A percentile compares a stretch with the other conserved stretches of the same genome.
These are phyloP conservation scores for Ananas comosus DNA, from an alignment of 176 grass and related monocot species.

Conservation along the genomic window DNA sequence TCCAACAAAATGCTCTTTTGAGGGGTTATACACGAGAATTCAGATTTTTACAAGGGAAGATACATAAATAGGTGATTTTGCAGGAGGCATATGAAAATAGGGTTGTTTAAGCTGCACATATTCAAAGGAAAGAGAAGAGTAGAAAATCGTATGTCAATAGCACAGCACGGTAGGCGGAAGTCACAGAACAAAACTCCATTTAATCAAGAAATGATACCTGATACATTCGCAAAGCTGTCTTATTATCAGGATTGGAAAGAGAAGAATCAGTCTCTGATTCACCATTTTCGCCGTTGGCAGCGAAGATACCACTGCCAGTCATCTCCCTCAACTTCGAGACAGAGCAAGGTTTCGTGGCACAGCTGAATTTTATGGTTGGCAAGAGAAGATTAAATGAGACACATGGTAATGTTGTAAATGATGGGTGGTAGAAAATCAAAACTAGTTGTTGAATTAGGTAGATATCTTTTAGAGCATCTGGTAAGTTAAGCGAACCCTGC, in stretches of 20 bases:
- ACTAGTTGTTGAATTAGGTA: not conserved
- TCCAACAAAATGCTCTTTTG: not conserved
- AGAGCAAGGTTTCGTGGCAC: conserved; percentile 71
- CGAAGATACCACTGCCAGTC: conserved; percentile 80
- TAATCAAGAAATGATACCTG: conserved; percentile 45
- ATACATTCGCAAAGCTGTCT: conserved; percentile 69
- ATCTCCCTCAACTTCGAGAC: conserved; percentile 73
- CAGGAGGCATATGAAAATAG: not conserved
- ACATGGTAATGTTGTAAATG: not conserved
- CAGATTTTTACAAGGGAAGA: not conserved
- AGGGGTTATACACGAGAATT: not conserved
- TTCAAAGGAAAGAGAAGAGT: not conserved
- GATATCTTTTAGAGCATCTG: not conserved
- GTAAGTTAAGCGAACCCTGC: not conserved
- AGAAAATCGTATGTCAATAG: conserved; percentile 6
- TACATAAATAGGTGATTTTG: not conserved
- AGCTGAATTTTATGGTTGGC: conserved; percentile 18
- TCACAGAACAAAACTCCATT: not conserved
- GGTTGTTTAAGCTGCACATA: not conserved
- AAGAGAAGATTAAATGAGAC: conserved; percentile 1
- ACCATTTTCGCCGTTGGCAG: conserved; percentile 33
- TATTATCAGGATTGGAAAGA: conserved; percentile 37
- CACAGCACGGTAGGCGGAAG: not conserved
- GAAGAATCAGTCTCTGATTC: conserved; percentile 32
- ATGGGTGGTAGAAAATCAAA: not conserved